Conservation (phyloP, 805 yeast genomes). For the Metschnikowia aberdeeniae region DNA sequence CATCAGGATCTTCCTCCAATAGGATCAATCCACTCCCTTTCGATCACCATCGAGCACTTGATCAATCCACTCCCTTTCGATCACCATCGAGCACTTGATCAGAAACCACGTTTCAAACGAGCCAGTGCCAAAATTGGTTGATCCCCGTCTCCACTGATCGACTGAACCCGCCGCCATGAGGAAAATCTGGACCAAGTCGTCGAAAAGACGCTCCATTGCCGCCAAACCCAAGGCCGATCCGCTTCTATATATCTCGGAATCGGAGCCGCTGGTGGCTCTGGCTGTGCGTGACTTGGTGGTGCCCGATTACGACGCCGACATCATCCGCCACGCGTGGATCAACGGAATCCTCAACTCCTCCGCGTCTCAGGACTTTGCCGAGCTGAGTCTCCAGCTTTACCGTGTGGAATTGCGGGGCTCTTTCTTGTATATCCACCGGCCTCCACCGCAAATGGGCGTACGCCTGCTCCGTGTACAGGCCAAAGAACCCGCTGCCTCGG, state of each 20-base stretch:
- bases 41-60: too few relatives aligned
- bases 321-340: conserved; percentile 34
- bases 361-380: conserved; percentile 27
- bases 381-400: conserved; percentile 14
- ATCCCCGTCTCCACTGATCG: neutral
- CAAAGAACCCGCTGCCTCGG: neutral
- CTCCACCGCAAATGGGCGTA: conserved; percentile 16
- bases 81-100: too few relatives aligned
- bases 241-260: conserved; percentile 4
- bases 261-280: conserved; percentile 5
- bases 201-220: conserved; percentile 16
- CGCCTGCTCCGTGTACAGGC: conserved; percentile 15
- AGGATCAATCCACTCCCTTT: too few relatives aligned
- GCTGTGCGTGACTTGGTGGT: conserved; percentile 20
- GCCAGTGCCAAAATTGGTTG: neutral
- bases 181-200: conserved; percentile 18
- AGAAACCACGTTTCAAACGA: too few relatives aligned
- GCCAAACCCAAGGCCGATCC: conserved; percentile 2
- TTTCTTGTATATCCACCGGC: conserved; percentile 48
- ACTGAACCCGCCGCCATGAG: conserved; percentile 9
- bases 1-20: too few relatives aligned
- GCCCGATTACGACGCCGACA: conserved; percentile 30
- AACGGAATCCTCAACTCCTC: conserved; percentile 34
- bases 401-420: conserved; percentile 55
- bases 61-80: too few relatives aligned